Evolutionary conservation across 805 yeast genomes (phyloP).

Genomic region (Blastobotrys robertii): DNA sequence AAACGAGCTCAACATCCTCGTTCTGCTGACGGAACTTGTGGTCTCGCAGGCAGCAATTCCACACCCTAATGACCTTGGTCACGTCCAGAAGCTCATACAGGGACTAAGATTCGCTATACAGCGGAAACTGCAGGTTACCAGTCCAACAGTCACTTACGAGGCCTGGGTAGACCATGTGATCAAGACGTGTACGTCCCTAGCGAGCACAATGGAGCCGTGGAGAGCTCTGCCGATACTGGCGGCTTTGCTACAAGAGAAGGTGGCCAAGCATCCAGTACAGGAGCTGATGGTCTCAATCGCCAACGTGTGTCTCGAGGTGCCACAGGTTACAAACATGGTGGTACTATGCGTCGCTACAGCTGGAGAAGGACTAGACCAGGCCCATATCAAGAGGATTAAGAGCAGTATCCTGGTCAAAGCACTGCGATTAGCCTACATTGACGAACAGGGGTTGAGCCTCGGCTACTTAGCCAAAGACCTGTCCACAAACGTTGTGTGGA

Average conservation of each 20-base stretch:
- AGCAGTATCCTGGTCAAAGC: too few species aligned
- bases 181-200: constrained; percentile 4
- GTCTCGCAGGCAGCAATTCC: constrained; percentile 12
- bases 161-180: constrained; percentile 13
- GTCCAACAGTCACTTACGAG: constrained; percentile 17
- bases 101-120: constrained; percentile 17
- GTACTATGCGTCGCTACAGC: too few species aligned
- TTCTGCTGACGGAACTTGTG: constrained; percentile 15
- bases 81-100: constrained; percentile 11
- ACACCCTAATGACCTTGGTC: constrained; percentile 2
- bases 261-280: constrained; percentile 3
- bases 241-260: constrained; percentile 10
- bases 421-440: too few species aligned
- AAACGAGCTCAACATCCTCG: constrained; percentile 17
- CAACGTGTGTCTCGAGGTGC: neutral
- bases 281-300: constrained; percentile 1
- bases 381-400: too few species aligned
- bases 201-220: constrained; percentile 12
- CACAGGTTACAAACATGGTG: too few species aligned
- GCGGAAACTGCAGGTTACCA: constrained; percentile 16
- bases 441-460: neutral
- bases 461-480: neutral
- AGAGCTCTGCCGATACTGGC: constrained; percentile 13
- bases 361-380: too few species aligned
- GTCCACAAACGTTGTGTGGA: constrained; percentile 1